These are phyloP conservation scores for Linnemannia elongata DNA, from an alignment of 192 early-diverging fungal species.

Conservation along the genomic window DNA sequence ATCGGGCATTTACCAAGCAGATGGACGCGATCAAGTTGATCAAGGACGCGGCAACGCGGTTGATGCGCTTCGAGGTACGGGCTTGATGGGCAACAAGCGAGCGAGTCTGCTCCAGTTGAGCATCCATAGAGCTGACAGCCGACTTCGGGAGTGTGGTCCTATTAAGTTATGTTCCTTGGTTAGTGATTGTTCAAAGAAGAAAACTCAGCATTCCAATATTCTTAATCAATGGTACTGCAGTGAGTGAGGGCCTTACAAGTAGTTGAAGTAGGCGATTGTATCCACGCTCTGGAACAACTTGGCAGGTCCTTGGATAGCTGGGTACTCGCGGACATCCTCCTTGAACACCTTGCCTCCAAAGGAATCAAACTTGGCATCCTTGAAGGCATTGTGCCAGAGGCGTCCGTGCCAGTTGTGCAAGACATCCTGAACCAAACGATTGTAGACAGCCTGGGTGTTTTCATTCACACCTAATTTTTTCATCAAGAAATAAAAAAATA, in stretches of 20 bases:
- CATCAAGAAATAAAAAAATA: neutral
- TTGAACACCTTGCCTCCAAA: slow-evolving; percentile 37
- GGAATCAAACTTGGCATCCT: slow-evolving; percentile 56
- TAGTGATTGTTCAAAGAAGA: neutral
- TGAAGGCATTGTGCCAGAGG: slow-evolving; percentile 66
- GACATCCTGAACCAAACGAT: slow-evolving; percentile 67
- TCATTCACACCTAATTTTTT: slow-evolving; percentile 32
- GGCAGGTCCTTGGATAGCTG: slow-evolving; percentile 57
- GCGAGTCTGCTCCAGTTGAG: slow-evolving; percentile 52
- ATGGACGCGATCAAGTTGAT: slow-evolving; percentile 47
- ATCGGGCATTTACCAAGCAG: slow-evolving; percentile 26
- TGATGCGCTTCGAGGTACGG: slow-evolving; percentile 38
- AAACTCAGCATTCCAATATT: neutral
- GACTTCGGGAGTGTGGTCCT: slow-evolving; percentile 52
- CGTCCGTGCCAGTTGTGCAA: slow-evolving; percentile 64
- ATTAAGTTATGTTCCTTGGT: neutral
- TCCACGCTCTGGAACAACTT: slow-evolving; percentile 64
- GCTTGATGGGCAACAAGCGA: slow-evolving; percentile 48
- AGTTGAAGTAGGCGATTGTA: slow-evolving; percentile 63
- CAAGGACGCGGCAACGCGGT: slow-evolving; percentile 53
- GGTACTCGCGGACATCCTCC: slow-evolving; percentile 52
- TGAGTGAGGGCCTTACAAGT: slow-evolving; percentile 45
- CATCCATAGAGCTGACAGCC: slow-evolving; percentile 50
- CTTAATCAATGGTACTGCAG: neutral
- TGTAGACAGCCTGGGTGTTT: slow-evolving; percentile 43